Evolutionary conservation across 305 asterid species (phyloP), one percentile per base, ranked within the genome.

Genomic region (Striga hermonthica): DNA sequence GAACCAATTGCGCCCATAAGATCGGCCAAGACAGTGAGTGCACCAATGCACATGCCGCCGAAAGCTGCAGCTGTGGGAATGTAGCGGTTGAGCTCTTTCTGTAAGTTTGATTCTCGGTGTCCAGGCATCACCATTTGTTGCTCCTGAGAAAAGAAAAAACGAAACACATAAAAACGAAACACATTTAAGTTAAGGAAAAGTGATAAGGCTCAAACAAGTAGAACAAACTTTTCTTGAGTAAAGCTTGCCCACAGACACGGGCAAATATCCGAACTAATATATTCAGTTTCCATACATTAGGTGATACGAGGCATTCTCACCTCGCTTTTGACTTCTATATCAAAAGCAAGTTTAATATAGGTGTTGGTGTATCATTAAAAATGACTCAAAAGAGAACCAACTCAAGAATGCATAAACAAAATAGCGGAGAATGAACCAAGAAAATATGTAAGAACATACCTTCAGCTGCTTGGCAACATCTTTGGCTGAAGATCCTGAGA

Each of bases 81-180:
- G 76, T 85, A 83, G 35, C 89, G 87, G 70, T 85, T 85, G 83
- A 85, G 80, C 76, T 85, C 89, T 77, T 81, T 85, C 59, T 85
- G 81, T 48, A 85, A 63, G 71, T 85, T 85, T 1, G 92, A 85
- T 31, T 81, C 89, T 62, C 88, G 60, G 15, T 84, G 88, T 58
- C 88, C 91, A 0, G 92, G 92, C 92, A 85, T 85, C 71, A 83
- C 92, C 92, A 85, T 85, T 83, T 85, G 92, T 81, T 85, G 92
- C 57, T 85, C 92, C 92, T 83, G 79, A 43, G 74, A 64, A 9
- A 13, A 56, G 12, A 58, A 39, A 16, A 9, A 12, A 3, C 31
- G 31, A 0, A 22, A 22, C 31, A 22, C 31, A 22, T 22, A 39
- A 16, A 9, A 12, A 3, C 31, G 31, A 0, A 22, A 22, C 31